A percentile compares a stretch with the other conserved stretches of the same genome.
These are phyloP conservation scores for Tetrapisispora phaffii DNA, from an alignment of 805 yeast genomes.

Conservation along the genomic window DNA sequence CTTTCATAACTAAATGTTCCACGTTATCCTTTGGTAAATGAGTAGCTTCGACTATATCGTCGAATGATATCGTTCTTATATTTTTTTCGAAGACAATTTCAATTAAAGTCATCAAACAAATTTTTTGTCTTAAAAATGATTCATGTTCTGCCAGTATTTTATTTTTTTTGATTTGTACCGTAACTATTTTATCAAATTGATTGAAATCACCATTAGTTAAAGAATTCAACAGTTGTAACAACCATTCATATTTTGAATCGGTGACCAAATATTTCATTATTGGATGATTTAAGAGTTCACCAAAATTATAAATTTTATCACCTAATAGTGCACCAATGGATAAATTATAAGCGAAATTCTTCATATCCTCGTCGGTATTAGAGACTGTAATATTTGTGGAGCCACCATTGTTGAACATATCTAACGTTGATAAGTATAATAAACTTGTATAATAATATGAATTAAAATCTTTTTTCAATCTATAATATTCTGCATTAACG, in stretches of 20 bases:
- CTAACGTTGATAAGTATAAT: slow-evolving; percentile 62
- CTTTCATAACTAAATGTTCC: slow-evolving; percentile 85
- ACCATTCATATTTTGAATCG: slow-evolving; percentile 51
- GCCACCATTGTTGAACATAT: neutral
- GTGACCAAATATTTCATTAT: slow-evolving; percentile 46
- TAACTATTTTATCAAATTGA: slow-evolving; percentile 45
- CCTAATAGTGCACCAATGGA: slow-evolving; percentile 83
- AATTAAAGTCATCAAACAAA: slow-evolving; percentile 82
- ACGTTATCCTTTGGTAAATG: slow-evolving; percentile 54
- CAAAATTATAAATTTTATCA: slow-evolving; percentile 87
- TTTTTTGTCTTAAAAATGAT: slow-evolving; percentile 74
- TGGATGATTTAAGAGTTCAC: slow-evolving; percentile 87
- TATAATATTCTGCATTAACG: slow-evolving; percentile 66
- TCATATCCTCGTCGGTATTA: slow-evolving; percentile 27
- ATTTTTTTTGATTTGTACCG: slow-evolving; percentile 33
- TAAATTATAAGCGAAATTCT: slow-evolving; percentile 59
- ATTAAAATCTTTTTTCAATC: slow-evolving; percentile 69
- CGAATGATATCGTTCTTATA: slow-evolving; percentile 62
- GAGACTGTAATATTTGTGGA: slow-evolving; percentile 1
- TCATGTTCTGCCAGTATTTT: slow-evolving; percentile 52
- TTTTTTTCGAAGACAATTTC: slow-evolving; percentile 79
- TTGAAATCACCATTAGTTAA: slow-evolving; percentile 71
- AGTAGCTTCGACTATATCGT: slow-evolving; percentile 65
- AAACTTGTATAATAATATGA: slow-evolving; percentile 72
- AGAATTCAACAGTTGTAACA: slow-evolving; percentile 56